Conservation (phyloP, 2,329 filamentous ascomycete genomes). For the Tolypocladium paradoxum region DNA sequence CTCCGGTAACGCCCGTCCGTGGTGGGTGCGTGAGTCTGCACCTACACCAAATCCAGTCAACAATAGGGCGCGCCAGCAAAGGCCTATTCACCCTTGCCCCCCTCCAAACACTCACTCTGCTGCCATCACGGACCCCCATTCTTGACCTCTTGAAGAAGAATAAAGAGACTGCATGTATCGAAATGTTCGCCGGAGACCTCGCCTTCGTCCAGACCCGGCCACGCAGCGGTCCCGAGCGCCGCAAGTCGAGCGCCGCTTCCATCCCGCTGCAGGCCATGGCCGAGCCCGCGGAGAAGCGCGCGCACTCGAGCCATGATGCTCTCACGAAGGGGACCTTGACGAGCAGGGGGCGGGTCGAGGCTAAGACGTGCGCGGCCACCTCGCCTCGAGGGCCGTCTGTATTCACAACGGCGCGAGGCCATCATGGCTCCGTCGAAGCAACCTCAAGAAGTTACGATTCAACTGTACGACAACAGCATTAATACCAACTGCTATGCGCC, state of each 20-base stretch:
- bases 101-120: neutral
- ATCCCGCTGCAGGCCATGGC: neutral
- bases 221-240: neutral
- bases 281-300: neutral
- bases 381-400: neutral
- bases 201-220: constrained; percentile 9
- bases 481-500: too few species aligned
- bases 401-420: neutral
- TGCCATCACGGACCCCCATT: neutral
- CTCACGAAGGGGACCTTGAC: neutral
- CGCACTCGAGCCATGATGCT: neutral
- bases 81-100: neutral
- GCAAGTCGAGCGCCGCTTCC: neutral
- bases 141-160: neutral
- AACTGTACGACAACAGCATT: too few species aligned
- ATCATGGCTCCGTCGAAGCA: neutral
- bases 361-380: neutral
- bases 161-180: too few species aligned
- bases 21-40: neutral
- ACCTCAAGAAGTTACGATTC: too few species aligned
- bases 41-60: neutral
- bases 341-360: neutral
- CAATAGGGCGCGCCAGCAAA: neutral
- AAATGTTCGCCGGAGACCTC: constrained; percentile 19
- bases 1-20: neutral